Conservation (phyloP, 2,329 filamentous ascomycete genomes). For the Amesomyces nigricolor region DNA sequence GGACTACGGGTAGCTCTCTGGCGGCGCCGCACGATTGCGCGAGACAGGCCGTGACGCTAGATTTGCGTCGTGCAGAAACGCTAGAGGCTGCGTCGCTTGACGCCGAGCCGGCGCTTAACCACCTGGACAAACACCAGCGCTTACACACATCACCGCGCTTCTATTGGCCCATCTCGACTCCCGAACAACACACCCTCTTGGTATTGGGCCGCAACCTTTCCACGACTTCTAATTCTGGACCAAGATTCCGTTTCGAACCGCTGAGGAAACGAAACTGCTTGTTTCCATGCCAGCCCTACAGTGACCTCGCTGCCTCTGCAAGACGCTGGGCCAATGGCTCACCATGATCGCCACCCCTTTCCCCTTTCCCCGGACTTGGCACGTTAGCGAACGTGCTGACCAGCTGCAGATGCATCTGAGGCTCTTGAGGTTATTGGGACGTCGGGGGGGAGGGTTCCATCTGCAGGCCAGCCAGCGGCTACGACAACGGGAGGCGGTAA, state of each 20-base stretch:
- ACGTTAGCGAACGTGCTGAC: constrained; percentile 4
- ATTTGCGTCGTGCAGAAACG: background rate
- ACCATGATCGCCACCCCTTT: background rate
- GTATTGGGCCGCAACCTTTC: constrained; percentile 15
- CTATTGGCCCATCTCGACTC: constrained; percentile 15
- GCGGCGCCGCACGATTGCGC: constrained; percentile 8
- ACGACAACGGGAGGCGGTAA: constrained; percentile 8
- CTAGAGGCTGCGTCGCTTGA: constrained; percentile 15
- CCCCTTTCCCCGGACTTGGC: constrained; percentile 5
- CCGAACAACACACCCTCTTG: background rate
- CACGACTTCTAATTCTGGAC: constrained; percentile 9
- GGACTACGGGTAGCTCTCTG: background rate
- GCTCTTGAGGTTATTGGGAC: constrained; percentile 9
- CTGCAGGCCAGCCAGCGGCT: background rate
- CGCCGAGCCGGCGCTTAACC: constrained; percentile 16
- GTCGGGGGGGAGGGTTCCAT: background rate
- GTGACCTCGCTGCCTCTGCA: constrained; percentile 12
- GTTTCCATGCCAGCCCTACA: constrained; percentile 2
- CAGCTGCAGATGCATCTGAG: constrained; percentile 11
- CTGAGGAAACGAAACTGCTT: background rate
- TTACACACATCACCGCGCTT: constrained; percentile 5
- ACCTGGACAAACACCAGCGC: constrained; percentile 2
- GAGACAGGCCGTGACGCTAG: constrained; percentile 11
- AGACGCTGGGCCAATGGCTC: background rate
- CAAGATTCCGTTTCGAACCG: constrained; percentile 20